These are phyloP conservation scores for Buddleja alternifolia DNA, from an alignment of 257 asterid genomes.

Conservation along the genomic window DNA sequence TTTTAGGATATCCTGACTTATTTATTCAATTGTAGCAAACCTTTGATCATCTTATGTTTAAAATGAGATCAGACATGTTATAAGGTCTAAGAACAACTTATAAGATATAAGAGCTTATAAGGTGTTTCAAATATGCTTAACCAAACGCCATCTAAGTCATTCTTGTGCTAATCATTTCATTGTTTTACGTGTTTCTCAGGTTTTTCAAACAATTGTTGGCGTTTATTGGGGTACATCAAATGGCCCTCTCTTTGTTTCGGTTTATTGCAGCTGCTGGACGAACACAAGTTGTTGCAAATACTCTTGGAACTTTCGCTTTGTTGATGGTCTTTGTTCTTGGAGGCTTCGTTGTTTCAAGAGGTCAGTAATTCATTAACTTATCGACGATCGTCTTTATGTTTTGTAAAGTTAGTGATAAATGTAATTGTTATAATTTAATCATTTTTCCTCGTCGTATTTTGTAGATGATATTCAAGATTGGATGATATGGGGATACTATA, in stretches of 20 bases:
- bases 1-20: too few species aligned
- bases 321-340: conserved; percentile 57
- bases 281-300: conserved; percentile 57
- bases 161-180: neutral
- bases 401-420: neutral
- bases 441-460: neutral
- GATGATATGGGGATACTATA: conserved; percentile 74
- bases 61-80: too few species aligned
- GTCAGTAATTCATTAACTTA: conserved; percentile 26
- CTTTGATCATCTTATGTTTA: too few species aligned
- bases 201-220: conserved; percentile 66
- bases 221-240: conserved; percentile 55
- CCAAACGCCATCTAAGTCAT: too few species aligned
- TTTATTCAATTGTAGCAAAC: too few species aligned
- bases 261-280: conserved; percentile 64
- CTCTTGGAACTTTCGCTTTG: conserved; percentile 62
- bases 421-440: neutral
- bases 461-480: conserved; percentile 58
- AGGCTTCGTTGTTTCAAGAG: conserved; percentile 63
- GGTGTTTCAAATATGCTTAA: too few species aligned
- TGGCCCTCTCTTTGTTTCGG: conserved; percentile 66
- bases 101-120: too few species aligned
- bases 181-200: conserved; percentile 26
- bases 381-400: neutral
- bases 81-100: too few species aligned